phyloP scores from a whole-genome alignment of 768 basidiomycete species.

The Mycena indigotica region DNA sequence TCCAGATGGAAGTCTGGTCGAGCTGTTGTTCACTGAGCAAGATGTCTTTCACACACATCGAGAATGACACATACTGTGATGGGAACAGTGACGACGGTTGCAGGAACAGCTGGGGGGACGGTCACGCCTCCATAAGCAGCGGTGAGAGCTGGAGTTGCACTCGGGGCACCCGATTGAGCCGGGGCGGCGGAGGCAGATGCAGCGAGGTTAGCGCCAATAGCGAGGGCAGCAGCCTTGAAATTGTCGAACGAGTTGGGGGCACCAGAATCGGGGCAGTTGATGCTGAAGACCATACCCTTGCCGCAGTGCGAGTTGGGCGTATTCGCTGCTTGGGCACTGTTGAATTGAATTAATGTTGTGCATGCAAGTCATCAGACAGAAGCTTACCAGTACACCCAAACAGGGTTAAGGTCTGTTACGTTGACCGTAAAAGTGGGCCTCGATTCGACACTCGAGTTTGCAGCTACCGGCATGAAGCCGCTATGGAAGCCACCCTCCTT shows the following conservation, averaged over 20 bases:
- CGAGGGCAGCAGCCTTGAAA: conserved; percentile 61
- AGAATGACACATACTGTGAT: conserved; percentile 40
- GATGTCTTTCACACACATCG: not conserved
- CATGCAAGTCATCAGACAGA: not conserved
- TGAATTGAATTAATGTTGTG: conserved; percentile 16
- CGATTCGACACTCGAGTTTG: conserved; percentile 49
- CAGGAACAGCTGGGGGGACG: conserved; percentile 51
- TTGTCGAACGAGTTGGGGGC: conserved; percentile 63
- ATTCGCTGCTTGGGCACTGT: conserved; percentile 53
- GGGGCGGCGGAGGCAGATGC: conserved; percentile 35
- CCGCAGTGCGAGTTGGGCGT: conserved; percentile 61
- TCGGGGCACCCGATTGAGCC: conserved; percentile 26
- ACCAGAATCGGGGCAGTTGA: conserved; percentile 54
- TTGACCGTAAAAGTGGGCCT: conserved; percentile 57
- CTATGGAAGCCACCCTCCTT: conserved; percentile 57
- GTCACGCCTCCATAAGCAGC: conserved; percentile 55
- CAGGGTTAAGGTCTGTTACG: conserved; percentile 28
- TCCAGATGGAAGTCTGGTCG: conserved; percentile 44
- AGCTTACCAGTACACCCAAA: not conserved
- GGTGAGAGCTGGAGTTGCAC: conserved; percentile 30
- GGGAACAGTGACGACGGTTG: conserved; percentile 47
- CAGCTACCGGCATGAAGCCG: conserved; percentile 58
- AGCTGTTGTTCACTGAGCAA: conserved; percentile 7
- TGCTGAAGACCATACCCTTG: conserved; percentile 45
- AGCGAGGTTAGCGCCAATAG: conserved; percentile 53